Evolutionary conservation across 352 stramenopile species (phyloP).

Genomic region (Globisporangium cederbergense): DNA sequence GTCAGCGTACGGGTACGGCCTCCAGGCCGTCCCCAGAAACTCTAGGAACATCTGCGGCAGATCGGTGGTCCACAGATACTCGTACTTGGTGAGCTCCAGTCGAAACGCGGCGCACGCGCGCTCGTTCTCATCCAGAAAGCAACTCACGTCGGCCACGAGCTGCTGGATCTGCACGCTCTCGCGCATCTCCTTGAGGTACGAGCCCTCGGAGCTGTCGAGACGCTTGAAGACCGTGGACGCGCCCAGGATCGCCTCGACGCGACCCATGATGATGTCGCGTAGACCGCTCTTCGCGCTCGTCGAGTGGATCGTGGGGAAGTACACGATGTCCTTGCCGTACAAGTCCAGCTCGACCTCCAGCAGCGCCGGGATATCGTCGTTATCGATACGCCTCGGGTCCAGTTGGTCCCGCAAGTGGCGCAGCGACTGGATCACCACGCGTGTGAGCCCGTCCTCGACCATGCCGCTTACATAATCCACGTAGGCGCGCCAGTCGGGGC

Average conservation of each 20-base stretch:
- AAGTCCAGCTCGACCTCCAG: conserved; percentile 91
- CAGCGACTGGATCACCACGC: conserved; percentile 73
- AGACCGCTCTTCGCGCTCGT: conserved; percentile 47
- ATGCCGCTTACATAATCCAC: conserved; percentile 91
- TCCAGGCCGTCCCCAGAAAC: conserved; percentile 78
- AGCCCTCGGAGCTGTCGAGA: conserved; percentile 82
- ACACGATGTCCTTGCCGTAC: conserved; percentile 82
- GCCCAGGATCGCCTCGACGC: conserved; percentile 66
- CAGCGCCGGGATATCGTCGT: conserved; percentile 80
- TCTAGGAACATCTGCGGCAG: conserved; percentile 83
- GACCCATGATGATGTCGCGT: conserved; percentile 59
- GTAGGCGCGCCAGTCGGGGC: conserved; percentile 91
- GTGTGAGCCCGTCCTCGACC: conserved; percentile 79
- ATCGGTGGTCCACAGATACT: conserved; percentile 92
- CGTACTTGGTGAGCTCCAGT: conserved; percentile 83
- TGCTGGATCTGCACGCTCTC: conserved; percentile 78
- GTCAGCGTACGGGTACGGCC: conserved; percentile 28
- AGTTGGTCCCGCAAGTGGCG: conserved; percentile 75
- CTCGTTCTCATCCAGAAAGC: conserved; percentile 81
- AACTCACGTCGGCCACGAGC: conserved; percentile 76
- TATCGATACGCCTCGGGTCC: conserved; percentile 77
- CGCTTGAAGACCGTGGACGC: conserved; percentile 75
- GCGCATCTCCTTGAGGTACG: conserved; percentile 88
- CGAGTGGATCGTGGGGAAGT: conserved; percentile 61
- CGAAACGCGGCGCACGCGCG: conserved; percentile 53